A percentile compares a stretch with the other conserved stretches of the same genome.
Evolutionary conservation across 2,329 filamentous ascomycete species (phyloP).

Genomic region (Fusarium continuum): DNA sequence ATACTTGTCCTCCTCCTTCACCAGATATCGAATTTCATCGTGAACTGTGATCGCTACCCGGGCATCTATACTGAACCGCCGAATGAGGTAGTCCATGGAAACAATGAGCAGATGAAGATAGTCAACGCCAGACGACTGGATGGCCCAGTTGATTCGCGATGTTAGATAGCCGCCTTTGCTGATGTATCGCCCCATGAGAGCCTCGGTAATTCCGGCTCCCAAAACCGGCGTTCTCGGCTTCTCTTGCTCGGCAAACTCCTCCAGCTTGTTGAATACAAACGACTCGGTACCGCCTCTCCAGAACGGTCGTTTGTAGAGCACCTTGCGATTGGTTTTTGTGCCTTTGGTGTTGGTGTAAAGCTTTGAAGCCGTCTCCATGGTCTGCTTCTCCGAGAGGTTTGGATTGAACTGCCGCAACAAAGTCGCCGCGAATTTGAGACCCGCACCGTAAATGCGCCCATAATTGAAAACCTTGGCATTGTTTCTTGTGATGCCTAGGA

Average conservation of each 20-base stretch:
- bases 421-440: conserved; percentile 90
- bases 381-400: conserved; percentile 79
- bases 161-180: conserved; percentile 93
- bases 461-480: conserved; percentile 99
- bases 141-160: conserved; percentile 98
- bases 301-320: conserved; percentile 78
- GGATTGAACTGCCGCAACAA: conserved; percentile 95
- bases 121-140: conserved; percentile 96
- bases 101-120: conserved; percentile 95
- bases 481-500: conserved; percentile 92
- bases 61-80: conserved; percentile 84
- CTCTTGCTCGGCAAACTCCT: conserved; percentile 97
- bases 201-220: conserved; percentile 95
- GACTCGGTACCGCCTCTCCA: conserved; percentile 98
- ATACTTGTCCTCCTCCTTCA: conserved; percentile 86
- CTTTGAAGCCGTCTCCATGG: conserved; percentile 76
- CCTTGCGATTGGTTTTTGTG: conserved; percentile 79
- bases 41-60: conserved; percentile 94
- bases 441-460: conserved; percentile 97
- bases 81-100: conserved; percentile 90
- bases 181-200: conserved; percentile 87
- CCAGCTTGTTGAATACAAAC: conserved; percentile 97
- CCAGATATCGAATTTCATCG: conserved; percentile 95
- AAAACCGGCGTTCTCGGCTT: conserved; percentile 89
- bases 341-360: conserved; percentile 93